These are phyloP conservation scores for Teratosphaeria nubilosa DNA, from an alignment of 2,329 filamentous ascomycete species.

Conservation along the genomic window DNA sequence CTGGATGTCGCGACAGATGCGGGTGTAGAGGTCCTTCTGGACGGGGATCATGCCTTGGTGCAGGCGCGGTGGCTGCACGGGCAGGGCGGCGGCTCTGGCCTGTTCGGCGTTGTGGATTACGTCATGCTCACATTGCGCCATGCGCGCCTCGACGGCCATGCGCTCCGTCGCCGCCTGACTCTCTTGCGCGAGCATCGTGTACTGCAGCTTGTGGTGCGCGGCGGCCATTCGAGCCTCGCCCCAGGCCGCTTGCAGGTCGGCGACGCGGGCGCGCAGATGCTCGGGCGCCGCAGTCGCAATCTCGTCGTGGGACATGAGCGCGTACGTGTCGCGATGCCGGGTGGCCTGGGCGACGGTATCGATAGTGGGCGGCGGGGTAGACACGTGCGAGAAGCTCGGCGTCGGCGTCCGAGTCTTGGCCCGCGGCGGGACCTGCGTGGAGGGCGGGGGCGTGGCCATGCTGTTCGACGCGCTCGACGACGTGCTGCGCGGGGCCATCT, in stretches of 20 bases:
- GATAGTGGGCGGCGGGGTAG: slow-evolving; percentile 38
- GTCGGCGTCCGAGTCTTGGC: slow-evolving; percentile 31
- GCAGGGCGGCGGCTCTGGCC: slow-evolving; percentile 44
- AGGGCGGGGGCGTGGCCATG: slow-evolving; percentile 54
- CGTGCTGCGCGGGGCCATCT: background rate
- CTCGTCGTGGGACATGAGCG: slow-evolving; percentile 38
- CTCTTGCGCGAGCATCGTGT: slow-evolving; percentile 73
- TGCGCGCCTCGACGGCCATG: slow-evolving; percentile 81
- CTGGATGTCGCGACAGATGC: slow-evolving; percentile 45
- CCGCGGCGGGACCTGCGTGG: slow-evolving; percentile 42
- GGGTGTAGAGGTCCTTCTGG: slow-evolving; percentile 45
- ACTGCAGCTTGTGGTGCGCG: slow-evolving; percentile 83
- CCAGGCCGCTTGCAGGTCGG: slow-evolving; percentile 42
- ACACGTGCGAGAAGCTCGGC: slow-evolving; percentile 36
- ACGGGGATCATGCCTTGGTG: slow-evolving; percentile 30
- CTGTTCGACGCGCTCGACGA: background rate
- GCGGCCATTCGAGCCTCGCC: slow-evolving; percentile 68
- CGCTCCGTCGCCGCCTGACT: slow-evolving; percentile 76
- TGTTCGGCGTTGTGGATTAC: slow-evolving; percentile 67
- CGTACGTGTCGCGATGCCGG: slow-evolving; percentile 9
- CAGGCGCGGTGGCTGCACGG: slow-evolving; percentile 34
- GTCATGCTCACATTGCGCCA: slow-evolving; percentile 80
- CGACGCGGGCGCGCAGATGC: slow-evolving; percentile 45
- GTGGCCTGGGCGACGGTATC: slow-evolving; percentile 7
- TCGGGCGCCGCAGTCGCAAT: slow-evolving; percentile 42